phyloP scores from a whole-genome alignment of 106 monocot genomes.

The Acorus calamus region DNA sequence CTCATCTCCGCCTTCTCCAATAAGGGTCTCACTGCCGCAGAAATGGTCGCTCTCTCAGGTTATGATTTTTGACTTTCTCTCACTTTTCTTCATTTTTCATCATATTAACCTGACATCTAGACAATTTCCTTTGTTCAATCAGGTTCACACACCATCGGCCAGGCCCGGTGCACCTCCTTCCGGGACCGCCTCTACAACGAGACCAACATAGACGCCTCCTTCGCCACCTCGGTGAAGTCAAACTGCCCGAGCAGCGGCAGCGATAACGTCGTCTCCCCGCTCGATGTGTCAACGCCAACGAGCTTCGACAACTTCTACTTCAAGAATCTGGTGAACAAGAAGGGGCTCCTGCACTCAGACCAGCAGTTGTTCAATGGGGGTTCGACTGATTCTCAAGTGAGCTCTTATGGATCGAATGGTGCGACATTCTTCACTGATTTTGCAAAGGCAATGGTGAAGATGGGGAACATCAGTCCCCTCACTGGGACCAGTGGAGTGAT shows the following conservation, averaged over 20 bases:
- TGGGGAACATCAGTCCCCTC: slow-evolving; percentile 72
- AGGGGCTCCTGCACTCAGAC: slow-evolving; percentile 80
- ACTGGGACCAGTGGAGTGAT: slow-evolving; percentile 68
- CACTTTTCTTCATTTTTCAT: not conserved
- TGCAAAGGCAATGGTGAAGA: slow-evolving; percentile 64
- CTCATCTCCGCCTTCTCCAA: slow-evolving; percentile 62
- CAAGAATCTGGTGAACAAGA: slow-evolving; percentile 50
- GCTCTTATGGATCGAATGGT: slow-evolving; percentile 32
- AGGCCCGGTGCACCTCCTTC: slow-evolving; percentile 53
- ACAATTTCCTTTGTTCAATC: not conserved
- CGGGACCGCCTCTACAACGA: slow-evolving; percentile 68
- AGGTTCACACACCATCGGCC: slow-evolving; percentile 76
- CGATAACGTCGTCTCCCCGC: slow-evolving; percentile 49
- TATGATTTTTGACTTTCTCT: not conserved
- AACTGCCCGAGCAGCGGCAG: slow-evolving; percentile 45
- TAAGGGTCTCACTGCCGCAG: slow-evolving; percentile 58
- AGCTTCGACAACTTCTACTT: slow-evolving; percentile 65
- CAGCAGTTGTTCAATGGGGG: slow-evolving; percentile 71
- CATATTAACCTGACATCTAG: not conserved
- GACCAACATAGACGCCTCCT: slow-evolving; percentile 52
- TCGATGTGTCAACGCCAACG: slow-evolving; percentile 43
- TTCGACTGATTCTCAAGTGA: slow-evolving; percentile 47
- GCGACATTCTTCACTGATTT: slow-evolving; percentile 54
- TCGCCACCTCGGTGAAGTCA: slow-evolving; percentile 21
- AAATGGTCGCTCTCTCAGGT: slow-evolving; percentile 78